A percentile compares a stretch with the other conserved stretches of the same genome.
Conservation (phyloP, 306 rosid species). For the Cicer cuneatum region DNA sequence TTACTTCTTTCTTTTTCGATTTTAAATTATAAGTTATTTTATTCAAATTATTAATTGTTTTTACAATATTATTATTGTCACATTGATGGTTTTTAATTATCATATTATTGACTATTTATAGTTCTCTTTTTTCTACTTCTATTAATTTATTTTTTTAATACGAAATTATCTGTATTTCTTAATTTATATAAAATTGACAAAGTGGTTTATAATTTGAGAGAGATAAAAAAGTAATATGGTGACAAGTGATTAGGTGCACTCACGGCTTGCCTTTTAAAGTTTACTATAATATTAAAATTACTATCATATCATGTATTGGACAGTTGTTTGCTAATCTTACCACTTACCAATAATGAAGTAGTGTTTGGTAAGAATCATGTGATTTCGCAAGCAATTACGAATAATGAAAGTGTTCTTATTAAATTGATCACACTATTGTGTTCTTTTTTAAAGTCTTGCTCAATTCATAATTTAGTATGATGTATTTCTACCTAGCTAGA, state of each 20-base stretch:
- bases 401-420: slow-evolving; percentile 2
- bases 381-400: slow-evolving; percentile 21
- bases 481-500: not conserved
- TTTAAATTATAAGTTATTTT: too few relatives aligned
- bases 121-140: too few relatives aligned
- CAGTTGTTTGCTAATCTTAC: slow-evolving; percentile 23
- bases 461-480: not conserved
- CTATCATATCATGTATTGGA: not conserved
- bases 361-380: slow-evolving; percentile 32
- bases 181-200: too few relatives aligned
- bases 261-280: slow-evolving; percentile 8
- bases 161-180: too few relatives aligned
- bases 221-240: not conserved
- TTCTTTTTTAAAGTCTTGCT: not conserved
- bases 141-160: too few relatives aligned
- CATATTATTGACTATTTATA: too few relatives aligned
- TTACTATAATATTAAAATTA: not conserved
- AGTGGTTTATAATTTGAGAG: too few relatives aligned
- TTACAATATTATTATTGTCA: not conserved
- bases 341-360: slow-evolving; percentile 15
- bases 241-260: not conserved
- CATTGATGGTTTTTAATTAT: not conserved
- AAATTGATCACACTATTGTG: not conserved
- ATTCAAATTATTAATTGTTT: too few relatives aligned
- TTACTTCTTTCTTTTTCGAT: not conserved